Evolutionary conservation across 352 stramenopile species (phyloP), one percentile per base, ranked within the genome.

Genomic region (Thalassiosira mediterranea): DNA sequence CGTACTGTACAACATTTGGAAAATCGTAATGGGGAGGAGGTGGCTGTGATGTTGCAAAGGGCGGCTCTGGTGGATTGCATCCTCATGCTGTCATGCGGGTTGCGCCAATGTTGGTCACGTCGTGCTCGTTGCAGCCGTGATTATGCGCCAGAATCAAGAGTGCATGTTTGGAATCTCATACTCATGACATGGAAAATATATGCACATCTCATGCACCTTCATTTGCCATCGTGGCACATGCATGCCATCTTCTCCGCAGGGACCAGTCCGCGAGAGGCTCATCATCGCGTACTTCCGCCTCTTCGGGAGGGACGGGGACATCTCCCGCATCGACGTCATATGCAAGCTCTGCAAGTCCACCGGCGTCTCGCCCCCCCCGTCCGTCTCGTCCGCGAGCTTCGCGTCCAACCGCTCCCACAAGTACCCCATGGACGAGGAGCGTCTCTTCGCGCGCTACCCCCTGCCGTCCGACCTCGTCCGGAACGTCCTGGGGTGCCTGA

Each of bases 401-500:
- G 38, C 29, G 11, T 42, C n/a, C 4, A 29, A 72, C 23, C 29
- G 25, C 31, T 86, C 72, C 2, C 59, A 68, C 60, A 86, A 82
- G 29, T 75, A 82, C 47, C 66, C 64, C 28, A 74, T 66, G 65
- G 67, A 80, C 11, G 69, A 86, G 21, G 77, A 73, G 4, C 49
- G 56, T 31, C 61, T 90, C 29, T 92, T 93, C 60, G 56, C 4
- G 2, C 66, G 88, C 8, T 86, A 76, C 32, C 61, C 71, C 13
- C 21, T 93, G 0, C 62, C 79, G 11, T 1, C 59, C 15, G 61
- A 90, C 23, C 88, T 98, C 8, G 90, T 97, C 28, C 93, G 91
- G 61, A 96, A 97, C 87, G 92, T 98, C 8, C 96, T 98, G 19
- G 94, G 94, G 57, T 95, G 95, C 63, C 80, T 98, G 8, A 92